phyloP scores from a whole-genome alignment of 148 eudicot genomes.

The Vaccinium vitisidaea region DNA sequence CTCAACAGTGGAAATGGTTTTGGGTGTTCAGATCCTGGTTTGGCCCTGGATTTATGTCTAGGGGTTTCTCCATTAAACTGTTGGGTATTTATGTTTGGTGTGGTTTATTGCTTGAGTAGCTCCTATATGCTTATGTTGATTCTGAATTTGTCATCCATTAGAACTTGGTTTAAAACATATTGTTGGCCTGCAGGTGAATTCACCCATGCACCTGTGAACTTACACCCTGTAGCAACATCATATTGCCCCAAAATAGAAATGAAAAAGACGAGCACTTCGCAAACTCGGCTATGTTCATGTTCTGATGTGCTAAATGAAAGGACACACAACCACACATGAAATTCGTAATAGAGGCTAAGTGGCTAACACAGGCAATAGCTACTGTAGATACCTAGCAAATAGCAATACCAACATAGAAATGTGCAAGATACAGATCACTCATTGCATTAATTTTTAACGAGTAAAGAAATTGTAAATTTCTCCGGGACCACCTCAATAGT shows the following conservation, averaged over 20 bases:
- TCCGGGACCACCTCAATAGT: slow-evolving; percentile 54
- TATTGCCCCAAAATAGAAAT: slow-evolving; percentile 7
- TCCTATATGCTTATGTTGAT: neutral
- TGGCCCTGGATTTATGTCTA: neutral
- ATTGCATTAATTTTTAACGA: neutral
- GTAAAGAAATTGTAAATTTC: neutral
- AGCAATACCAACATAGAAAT: neutral
- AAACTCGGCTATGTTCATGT: slow-evolving; percentile 2
- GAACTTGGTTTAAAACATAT: neutral
- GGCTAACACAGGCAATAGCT: neutral
- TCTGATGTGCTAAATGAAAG: neutral
- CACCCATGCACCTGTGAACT: neutral
- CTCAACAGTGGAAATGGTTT: neutral
- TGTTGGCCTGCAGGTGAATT: neutral
- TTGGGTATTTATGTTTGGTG: neutral
- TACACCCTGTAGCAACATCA: neutral
- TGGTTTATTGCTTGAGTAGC: neutral
- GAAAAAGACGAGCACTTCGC: neutral
- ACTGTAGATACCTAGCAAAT: neutral
- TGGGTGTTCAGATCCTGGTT: neutral
- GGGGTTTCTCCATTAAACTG: neutral
- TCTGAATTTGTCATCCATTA: neutral
- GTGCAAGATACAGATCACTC: neutral
- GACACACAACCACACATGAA: neutral
- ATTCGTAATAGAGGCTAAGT: neutral